These are phyloP conservation scores for Dalechampia spathulata DNA, from an alignment of 441 rosid genomes.

Conservation along the genomic window DNA sequence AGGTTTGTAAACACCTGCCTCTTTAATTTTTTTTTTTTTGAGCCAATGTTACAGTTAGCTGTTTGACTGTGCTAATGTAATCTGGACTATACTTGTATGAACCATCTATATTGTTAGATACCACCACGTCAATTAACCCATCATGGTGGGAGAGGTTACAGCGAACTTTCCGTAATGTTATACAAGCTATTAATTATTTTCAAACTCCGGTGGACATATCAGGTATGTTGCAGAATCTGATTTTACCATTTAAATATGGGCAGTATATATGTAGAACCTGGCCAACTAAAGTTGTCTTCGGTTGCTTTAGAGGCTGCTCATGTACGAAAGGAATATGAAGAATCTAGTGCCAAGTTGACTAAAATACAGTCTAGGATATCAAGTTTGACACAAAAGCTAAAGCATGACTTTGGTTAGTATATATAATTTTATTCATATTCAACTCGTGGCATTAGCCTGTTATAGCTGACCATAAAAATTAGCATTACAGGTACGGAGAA, in stretches of 20 bases:
- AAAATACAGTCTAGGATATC: constrained; percentile 86
- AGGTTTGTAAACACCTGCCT: constrained; percentile 35
- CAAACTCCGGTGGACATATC: constrained; percentile 73
- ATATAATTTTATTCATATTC: constrained; percentile 14
- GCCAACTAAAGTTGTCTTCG: constrained; percentile 11
- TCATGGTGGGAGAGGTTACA: constrained; percentile 95
- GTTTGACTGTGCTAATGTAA: constrained; percentile 11
- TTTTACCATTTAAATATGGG: neutral
- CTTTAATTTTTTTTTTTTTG: constrained; percentile 2
- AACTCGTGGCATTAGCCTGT: constrained; percentile 5
- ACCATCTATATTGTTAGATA: constrained; percentile 30
- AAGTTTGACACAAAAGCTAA: constrained; percentile 67
- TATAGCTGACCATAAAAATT: constrained; percentile 18
- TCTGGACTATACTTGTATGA: neutral
- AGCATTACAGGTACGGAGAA: constrained; percentile 70
- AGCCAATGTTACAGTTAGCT: neutral
- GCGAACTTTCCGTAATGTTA: constrained; percentile 47
- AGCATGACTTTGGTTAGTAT: constrained; percentile 86
- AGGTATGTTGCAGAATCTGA: constrained; percentile 30
- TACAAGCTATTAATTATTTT: constrained; percentile 71
- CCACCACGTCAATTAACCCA: constrained; percentile 35
- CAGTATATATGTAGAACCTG: constrained; percentile 3
- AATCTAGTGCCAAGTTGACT: constrained; percentile 64
- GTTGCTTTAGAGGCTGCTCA: constrained; percentile 61
- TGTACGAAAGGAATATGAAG: constrained; percentile 86